Evolutionary conservation across 495 filamentous ascomycete species (phyloP), one percentile per base, ranked within the genome.

Genomic region (Penicillium malachiteum): DNA sequence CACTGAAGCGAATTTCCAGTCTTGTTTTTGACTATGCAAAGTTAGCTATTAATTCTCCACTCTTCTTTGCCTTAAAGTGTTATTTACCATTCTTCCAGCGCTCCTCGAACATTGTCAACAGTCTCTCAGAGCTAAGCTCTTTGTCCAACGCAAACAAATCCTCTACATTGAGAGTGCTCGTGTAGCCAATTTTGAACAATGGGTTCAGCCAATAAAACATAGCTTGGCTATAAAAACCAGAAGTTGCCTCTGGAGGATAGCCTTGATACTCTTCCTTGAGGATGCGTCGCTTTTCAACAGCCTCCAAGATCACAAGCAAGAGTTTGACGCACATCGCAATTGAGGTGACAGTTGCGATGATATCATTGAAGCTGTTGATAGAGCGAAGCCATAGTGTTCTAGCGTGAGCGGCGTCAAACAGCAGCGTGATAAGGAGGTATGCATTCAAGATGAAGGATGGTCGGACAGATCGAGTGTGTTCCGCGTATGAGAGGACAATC

Each of bases 141-240:
- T 79, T 71, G 52, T 84, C 73, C 32, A 84, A 56, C 0, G 58
- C 56, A 38, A 66, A 78, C 2, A 87, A 57, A 49, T 82, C 78
- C 16, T 78, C 66, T 6, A 73, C 57, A 3, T 66, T 48, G 0
- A 88, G 66, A 12, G 74, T 48, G 10, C 64, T 75, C 2, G 45
- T 66, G 54, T 79, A 81, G 0, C 84, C 84, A 31, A 60, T 54
- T n/a, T 54, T 61, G 48, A 89, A 80, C 3, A 87, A 56, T 13
- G 61, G 64, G 56, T 83, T 85, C 48, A 87, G 66, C 84, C 86
- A 89, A 55, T 65, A 80, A 61, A 85, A 87, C 3, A 83, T 64
- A 1, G 63, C 68, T 12, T 71, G 71, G 52, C 71, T 79, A 51
- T 79, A 83, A 11, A 84, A 70, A 0, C 84, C 76, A 34, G 69